Percentiles rank a stretch among this genome's conserved stretches.
Conservation (phyloP, 352 stramenopile genomes). For the Phytophthora boehmeriae region DNA sequence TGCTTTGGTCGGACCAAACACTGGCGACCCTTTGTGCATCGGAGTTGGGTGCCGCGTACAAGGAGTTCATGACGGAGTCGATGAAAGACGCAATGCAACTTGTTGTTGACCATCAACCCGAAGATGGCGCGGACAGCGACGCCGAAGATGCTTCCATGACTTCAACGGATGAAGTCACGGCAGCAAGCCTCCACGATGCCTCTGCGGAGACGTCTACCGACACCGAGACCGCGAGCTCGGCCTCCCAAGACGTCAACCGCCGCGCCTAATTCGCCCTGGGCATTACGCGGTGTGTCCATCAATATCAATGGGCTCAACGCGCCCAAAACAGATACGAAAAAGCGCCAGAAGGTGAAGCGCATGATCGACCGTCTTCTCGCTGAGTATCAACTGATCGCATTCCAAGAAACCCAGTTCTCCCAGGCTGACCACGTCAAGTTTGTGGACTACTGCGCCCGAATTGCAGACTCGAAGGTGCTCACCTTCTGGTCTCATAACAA, state of each 20-base stretch:
- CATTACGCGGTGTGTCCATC: background rate
- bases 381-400: conserved; percentile 2
- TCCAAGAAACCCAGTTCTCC: conserved; percentile 16
- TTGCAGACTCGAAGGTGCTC: background rate
- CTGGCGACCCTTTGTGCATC: background rate
- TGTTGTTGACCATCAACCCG: background rate
- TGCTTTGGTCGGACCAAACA: background rate
- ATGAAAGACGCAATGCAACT: background rate
- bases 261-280: background rate
- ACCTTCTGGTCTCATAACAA: conserved; percentile 7
- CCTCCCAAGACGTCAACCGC: background rate
- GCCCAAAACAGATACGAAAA: background rate
- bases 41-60: background rate
- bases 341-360: background rate
- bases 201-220: background rate
- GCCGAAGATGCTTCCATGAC: background rate
- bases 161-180: no score
- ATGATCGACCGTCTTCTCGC: background rate
- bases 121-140: background rate
- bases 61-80: background rate
- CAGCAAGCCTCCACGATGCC: background rate
- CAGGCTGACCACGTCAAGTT: background rate
- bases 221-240: background rate
- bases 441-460: background rate
- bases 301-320: conserved; percentile 1